A percentile compares a stretch with the other conserved stretches of the same genome.
These are phyloP conservation scores for Orbilia brochopaga DNA, from an alignment of 2,329 filamentous ascomycete genomes.

Conservation along the genomic window DNA sequence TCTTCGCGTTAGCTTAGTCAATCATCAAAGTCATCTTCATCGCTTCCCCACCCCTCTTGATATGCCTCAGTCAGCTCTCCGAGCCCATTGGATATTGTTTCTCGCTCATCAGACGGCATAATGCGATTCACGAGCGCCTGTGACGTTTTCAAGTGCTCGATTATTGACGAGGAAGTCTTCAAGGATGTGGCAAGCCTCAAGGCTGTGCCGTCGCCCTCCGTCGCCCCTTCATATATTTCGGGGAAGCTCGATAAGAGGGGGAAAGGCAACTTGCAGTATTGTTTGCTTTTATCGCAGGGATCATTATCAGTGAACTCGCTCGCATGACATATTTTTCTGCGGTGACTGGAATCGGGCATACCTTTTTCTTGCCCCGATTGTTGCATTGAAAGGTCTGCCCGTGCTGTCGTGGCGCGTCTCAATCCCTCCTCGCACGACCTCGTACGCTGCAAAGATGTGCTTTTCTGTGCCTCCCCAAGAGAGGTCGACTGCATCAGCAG, in stretches of 20 bases:
- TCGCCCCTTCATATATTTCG: slow-evolving; percentile 67
- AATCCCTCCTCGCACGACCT: slow-evolving; percentile 42
- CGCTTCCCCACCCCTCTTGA: slow-evolving; percentile 83
- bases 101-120: slow-evolving; percentile 77
- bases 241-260: slow-evolving; percentile 86
- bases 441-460: slow-evolving; percentile 40
- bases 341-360: slow-evolving; percentile 26
- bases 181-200: slow-evolving; percentile 65
- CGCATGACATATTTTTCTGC: slow-evolving; percentile 7
- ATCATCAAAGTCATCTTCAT: slow-evolving; percentile 73
- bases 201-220: slow-evolving; percentile 59
- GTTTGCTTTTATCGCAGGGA: slow-evolving; percentile 26
- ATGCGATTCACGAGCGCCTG: slow-evolving; percentile 69
- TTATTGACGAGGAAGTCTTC: slow-evolving; percentile 76
- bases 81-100: slow-evolving; percentile 79
- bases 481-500: slow-evolving; percentile 30
- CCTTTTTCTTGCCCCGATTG: slow-evolving; percentile 40
- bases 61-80: slow-evolving; percentile 86
- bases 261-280: slow-evolving; percentile 65
- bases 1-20: slow-evolving; percentile 52
- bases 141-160: slow-evolving; percentile 70
- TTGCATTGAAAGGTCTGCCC: slow-evolving; percentile 12
- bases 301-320: slow-evolving; percentile 21
- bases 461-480: slow-evolving; percentile 45
- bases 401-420: slow-evolving; percentile 35